phyloP scores from a whole-genome alignment of 2,329 filamentous ascomycete genomes.

The Malbranchea cinnamomea region DNA sequence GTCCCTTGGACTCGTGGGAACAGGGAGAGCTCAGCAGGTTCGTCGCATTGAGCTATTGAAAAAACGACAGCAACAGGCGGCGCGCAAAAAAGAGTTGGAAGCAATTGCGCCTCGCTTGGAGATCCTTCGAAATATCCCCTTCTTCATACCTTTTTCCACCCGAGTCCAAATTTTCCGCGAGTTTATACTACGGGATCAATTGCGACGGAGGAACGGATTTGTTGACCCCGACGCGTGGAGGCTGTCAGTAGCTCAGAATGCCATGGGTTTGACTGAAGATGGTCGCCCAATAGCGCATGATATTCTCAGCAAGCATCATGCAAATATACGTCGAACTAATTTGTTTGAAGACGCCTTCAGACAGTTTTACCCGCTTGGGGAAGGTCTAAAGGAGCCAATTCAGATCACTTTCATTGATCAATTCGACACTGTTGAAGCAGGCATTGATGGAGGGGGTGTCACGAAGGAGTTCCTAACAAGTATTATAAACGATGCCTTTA shows the following conservation, averaged over 20 bases:
- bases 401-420: conserved; percentile 93
- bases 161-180: conserved; percentile 85
- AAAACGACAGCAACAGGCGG: conserved; percentile 49
- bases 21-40: conserved; percentile 46
- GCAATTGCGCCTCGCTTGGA: conserved; percentile 74
- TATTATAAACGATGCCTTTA: conserved; percentile 73
- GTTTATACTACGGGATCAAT: conserved; percentile 75
- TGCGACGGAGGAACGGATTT: conserved; percentile 50
- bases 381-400: conserved; percentile 82
- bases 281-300: conserved; percentile 26
- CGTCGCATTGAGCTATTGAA: conserved; percentile 48
- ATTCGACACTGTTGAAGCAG: conserved; percentile 73
- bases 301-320: conserved; percentile 48
- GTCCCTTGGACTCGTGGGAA: conserved; percentile 35
- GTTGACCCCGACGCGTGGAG: conserved; percentile 65
- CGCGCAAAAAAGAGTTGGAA: conserved; percentile 57
- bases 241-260: conserved; percentile 37
- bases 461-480: conserved; percentile 94
- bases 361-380: conserved; percentile 66
- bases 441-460: conserved; percentile 92
- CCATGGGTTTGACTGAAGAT: conserved; percentile 24
- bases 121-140: conserved; percentile 89
- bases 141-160: conserved; percentile 85
- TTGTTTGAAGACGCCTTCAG: conserved; percentile 77
- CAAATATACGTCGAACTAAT: conserved; percentile 60